These are phyloP conservation scores for Coniferiporia weirii DNA, from an alignment of 1,284 basidiomycete species.

Conservation along the genomic window DNA sequence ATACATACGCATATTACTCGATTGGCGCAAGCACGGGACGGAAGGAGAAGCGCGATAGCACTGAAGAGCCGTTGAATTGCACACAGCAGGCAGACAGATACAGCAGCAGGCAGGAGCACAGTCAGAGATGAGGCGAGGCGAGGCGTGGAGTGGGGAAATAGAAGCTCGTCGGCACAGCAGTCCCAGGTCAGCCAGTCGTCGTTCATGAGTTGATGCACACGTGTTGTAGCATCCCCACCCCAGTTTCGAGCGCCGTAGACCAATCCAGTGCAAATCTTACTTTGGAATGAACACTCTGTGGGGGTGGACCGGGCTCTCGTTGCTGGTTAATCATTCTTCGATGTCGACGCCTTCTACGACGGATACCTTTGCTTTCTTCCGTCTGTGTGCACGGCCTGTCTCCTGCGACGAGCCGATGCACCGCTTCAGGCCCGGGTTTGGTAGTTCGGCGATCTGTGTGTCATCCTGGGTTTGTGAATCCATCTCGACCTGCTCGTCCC, in stretches of 20 bases:
- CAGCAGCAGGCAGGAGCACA: too few relatives aligned
- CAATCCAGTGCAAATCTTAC: too few relatives aligned
- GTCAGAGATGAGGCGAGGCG: too few relatives aligned
- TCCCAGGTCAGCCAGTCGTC: conserved; percentile 1
- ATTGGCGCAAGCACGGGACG: neutral
- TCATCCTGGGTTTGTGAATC: conserved; percentile 21
- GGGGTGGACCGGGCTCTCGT: neutral
- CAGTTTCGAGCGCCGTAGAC: conserved; percentile 1
- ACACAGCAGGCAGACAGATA: too few relatives aligned
- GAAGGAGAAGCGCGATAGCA: too few relatives aligned
- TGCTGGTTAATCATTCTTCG: conserved; percentile 28
- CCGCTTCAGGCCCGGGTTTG: conserved; percentile 24
- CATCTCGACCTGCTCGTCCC: conserved; percentile 3
- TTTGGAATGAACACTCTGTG: neutral
- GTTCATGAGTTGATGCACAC: conserved; percentile 3
- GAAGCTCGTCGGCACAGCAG: neutral
- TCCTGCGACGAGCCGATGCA: conserved; percentile 24
- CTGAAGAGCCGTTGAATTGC: neutral
- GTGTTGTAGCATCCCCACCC: conserved; percentile 6
- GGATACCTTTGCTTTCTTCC: conserved; percentile 38
- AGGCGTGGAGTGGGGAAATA: neutral
- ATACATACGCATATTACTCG: neutral
- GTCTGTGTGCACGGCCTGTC: conserved; percentile 15
- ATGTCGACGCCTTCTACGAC: conserved; percentile 35
- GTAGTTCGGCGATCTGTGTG: conserved; percentile 3